Base-by-base conservation (phyloP, 2,329 filamentous ascomycete genomes). In the Cladosporium sp. region DNA sequence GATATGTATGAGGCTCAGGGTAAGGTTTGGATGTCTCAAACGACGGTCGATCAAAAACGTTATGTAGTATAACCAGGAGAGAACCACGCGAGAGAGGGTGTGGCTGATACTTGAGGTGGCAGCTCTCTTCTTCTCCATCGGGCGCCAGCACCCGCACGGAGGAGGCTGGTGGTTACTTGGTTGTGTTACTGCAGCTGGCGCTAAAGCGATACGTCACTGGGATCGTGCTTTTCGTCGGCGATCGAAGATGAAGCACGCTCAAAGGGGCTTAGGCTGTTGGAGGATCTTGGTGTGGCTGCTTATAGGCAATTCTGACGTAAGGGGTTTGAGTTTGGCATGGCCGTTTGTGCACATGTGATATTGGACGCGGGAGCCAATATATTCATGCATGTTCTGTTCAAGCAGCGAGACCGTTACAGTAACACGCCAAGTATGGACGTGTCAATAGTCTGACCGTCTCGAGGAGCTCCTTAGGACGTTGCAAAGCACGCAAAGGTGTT, bases 151-250 rank as follows among this genome's bases (percentile, higher is more conserved):
- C 44, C 26, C 28, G 30, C 54, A 32, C 30, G 34, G 58, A 44
- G 38, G 59, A 51, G 59, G 59, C 59, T 61, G 59, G 59, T 51
- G 44, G 58, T 60, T 52, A 51, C 59, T 51, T 61, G 41, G 59
- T 38, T 30, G 47, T 52, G 30, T 34, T 52, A 38, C 59, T 44
- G 38, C 58, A 44, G 58, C 38, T 54, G 24, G 57, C 58, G 58
- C 58, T 60, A 60, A 28, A 14, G 32, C 18, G 8, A 21, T 60
- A 60, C 58, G 58, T 60, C 58, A 60, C 36, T 24, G 30, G 54
- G 54, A 58, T 58, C 54, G 54, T 58, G 54, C 54, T 36, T 60
- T 60, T 18, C 26, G 41, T 26, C 58, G 58, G 38, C 58, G 58
- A 60, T 60, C 58, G 58, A 60, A 60, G 58, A 60, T 49, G 58